Conservation (phyloP, 768 basidiomycete species). For the Rubroboletus pulcherrimus region DNA sequence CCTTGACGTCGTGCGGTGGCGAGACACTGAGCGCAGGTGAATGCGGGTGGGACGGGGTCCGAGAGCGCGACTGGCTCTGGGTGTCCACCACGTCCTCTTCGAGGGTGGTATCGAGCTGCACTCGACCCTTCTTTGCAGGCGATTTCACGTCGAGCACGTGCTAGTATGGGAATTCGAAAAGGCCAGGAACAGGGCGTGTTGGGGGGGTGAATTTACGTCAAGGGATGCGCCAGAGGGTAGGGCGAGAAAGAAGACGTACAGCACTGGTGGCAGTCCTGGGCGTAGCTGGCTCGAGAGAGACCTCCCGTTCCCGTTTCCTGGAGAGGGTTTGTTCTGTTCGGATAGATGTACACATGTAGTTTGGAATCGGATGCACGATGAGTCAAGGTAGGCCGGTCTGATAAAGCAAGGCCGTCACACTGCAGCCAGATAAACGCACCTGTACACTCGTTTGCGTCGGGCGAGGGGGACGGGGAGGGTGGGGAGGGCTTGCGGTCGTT, state of each 20-base stretch:
- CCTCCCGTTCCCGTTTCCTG: slow-evolving; percentile 74
- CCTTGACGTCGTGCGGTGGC: slow-evolving; percentile 76
- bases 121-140: slow-evolving; percentile 75
- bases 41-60: slow-evolving; percentile 28
- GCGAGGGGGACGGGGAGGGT: slow-evolving; percentile 40
- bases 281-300: slow-evolving; percentile 66
- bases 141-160: slow-evolving; percentile 44
- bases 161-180: slow-evolving; percentile 21
- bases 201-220: slow-evolving; percentile 28
- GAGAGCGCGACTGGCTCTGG: slow-evolving; percentile 39
- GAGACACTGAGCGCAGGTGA: slow-evolving; percentile 44
- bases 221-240: slow-evolving; percentile 10
- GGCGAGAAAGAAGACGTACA: slow-evolving; percentile 31
- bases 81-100: slow-evolving; percentile 53
- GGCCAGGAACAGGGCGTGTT: slow-evolving; percentile 18
- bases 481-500: slow-evolving; percentile 21
- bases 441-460: slow-evolving; percentile 39
- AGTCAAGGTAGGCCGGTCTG: slow-evolving; percentile 22
- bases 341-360: neutral
- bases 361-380: slow-evolving; percentile 23
- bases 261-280: slow-evolving; percentile 36
- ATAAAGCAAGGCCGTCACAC: slow-evolving; percentile 20
- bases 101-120: slow-evolving; percentile 55
- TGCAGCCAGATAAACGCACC: slow-evolving; percentile 37
- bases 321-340: slow-evolving; percentile 44